Base-by-base conservation (phyloP, 1,139 yeast genomes). In the Kodamaea plutei region DNA sequence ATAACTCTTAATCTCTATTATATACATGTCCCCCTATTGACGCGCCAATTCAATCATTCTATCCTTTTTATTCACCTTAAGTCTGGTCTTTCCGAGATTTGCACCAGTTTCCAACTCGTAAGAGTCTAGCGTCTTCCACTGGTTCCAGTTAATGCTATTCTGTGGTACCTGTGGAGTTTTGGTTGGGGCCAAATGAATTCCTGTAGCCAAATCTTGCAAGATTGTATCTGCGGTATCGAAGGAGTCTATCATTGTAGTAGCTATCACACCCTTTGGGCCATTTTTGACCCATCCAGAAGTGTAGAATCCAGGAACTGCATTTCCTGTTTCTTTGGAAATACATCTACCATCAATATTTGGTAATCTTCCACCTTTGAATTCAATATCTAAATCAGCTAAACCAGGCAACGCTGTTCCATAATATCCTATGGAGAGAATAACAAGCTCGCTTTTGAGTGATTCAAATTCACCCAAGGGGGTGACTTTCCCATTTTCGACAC, bases 231-330 rank as follows among this genome's bases (percentile, higher is more conserved):
- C 91, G 0, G 88, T 84, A 20, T 76, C 77, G 46, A 80, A 83
- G 0, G 95, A 73, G 38, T 85, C 93, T 69, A 82, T 71, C 84
- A 91, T 85, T 0, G 98, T 87, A 10, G 84, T 73, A 9, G 95
- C 95, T 41, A 91, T 91, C 5, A 88, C 95, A 1, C 99, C 99
- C 21, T 75, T 72, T 6, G 96, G 87, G 0, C 96, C 95, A 34
- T 73, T 80, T 38, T 83, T 78, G 33, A 89, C 82, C 99, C 99
- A 91, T 0, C 99, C 99, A 4, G 91, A 67, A 2, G 85, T 79
- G 47, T 88, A 91, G 43, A 85, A 61, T 1, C 89, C 84, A 1
- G 28, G 23, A 8, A 32, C 24, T 9, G 29, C 27, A 2, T 21
- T 24, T 12, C 30, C 50, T 11, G 41, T 44, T 19, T 44, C 47